Percentiles rank a stretch among this genome's conserved stretches.
These are phyloP conservation scores for Microcyclosporella mali DNA, from an alignment of 2,329 filamentous ascomycete genomes.

Conservation along the genomic window DNA sequence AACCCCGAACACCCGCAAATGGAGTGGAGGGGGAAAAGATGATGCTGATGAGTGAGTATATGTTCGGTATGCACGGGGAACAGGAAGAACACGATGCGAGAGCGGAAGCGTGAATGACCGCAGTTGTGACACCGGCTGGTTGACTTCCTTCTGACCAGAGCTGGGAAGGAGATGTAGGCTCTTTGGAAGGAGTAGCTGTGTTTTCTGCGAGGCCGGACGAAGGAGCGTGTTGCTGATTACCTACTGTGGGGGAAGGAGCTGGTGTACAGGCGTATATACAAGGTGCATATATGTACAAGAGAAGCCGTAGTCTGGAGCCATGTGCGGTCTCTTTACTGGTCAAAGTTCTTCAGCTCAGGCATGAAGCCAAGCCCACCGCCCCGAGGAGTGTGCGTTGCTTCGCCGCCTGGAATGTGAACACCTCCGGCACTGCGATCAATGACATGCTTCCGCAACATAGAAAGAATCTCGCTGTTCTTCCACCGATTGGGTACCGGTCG, in stretches of 20 bases:
- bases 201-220: neutral
- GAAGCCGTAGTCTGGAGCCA: no score
- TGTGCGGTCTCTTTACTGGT: neutral
- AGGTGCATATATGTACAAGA: no score
- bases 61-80: no score
- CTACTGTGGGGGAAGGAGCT: no score
- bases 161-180: no score
- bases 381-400: constrained; percentile 18
- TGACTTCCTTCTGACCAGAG: no score
- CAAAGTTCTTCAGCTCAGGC: constrained; percentile 46
- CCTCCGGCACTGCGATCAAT: constrained; percentile 60
- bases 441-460: constrained; percentile 74
- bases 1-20: no score
- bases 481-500: constrained; percentile 81
- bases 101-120: no score
- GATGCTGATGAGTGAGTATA: neutral
- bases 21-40: neutral
- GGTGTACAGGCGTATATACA: no score
- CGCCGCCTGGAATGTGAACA: constrained; percentile 40
- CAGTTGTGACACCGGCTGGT: no score
- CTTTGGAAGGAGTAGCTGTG: no score
- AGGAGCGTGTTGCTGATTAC: neutral
- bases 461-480: constrained; percentile 74
- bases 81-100: neutral
- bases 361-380: constrained; percentile 45